Base-by-base conservation (phyloP, 1,284 basidiomycete genomes). In the Anthracocystis panici-leucophaei region DNA sequence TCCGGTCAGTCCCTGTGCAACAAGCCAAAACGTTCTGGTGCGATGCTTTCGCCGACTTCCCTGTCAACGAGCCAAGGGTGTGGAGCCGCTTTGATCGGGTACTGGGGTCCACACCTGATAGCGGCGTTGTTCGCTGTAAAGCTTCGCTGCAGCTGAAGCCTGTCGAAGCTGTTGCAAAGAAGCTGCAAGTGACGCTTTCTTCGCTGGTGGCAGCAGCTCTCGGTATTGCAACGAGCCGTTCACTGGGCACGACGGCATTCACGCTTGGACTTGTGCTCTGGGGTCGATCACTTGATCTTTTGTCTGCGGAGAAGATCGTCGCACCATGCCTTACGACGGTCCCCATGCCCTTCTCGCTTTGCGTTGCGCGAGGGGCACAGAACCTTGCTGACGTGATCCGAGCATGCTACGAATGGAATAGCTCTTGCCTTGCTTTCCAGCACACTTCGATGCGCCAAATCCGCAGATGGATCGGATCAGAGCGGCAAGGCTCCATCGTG, bases 391-490 rank as follows among this genome's bases (percentile, higher is more conserved):
- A 55, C 6, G 35, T 31, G 21, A 33, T 62, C 25, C 35, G 45
- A 8, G 35, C 59, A 20, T 62, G 59, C 27, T 21, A 55, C 52
- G 45, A 41, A 5, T 56, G 54, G 48, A 52, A 56, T 41, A 63
- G 41, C 35, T 51, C 54, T 10, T 56, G 61, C 38, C 54, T 57
- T 8, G 40, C 48, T 25, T 50, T 41, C 41, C 53, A 63, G 49
- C 53, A 63, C 46, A 57, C 54, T 2, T 57, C 61, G 49, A 57
- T 63, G 40, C 61, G 59, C 11, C 59, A 62, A 23, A 62, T 62
- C 5, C 59, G 52, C 27, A 48, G 21, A 21, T 55, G 52, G 59
- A 35, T 55, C 27, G 59, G 59, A 11, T 40, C 46, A 18, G 59
- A 62, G 21, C 29, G 61, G 14, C 48, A 31, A 35, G 61, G 54